Percentiles rank a stretch among this genome's conserved stretches.
Evolutionary conservation across 148 eudicot species (phyloP).

Genomic region (Chenopodium quinoa): DNA sequence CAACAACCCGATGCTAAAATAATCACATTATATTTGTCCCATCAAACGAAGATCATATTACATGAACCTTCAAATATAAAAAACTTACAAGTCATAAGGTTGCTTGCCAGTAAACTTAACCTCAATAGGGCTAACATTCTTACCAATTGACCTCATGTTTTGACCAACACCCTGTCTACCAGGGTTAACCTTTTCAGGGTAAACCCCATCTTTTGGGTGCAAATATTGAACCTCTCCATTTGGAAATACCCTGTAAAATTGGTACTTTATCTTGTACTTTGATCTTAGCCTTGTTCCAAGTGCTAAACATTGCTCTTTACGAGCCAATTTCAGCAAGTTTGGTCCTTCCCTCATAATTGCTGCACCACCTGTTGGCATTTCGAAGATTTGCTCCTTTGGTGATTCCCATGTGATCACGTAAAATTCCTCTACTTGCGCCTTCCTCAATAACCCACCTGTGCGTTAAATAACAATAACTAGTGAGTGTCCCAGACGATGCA

Average conservation of each 20-base stretch:
- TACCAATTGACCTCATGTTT: slow-evolving; percentile 90
- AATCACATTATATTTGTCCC: slow-evolving; percentile 11
- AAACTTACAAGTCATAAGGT: slow-evolving; percentile 55
- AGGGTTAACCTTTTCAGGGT: slow-evolving; percentile 96
- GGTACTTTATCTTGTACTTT: slow-evolving; percentile 91
- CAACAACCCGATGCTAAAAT: background rate
- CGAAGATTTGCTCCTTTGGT: slow-evolving; percentile 82
- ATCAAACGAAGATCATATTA: background rate
- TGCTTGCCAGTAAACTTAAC: slow-evolving; percentile 98
- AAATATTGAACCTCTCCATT: slow-evolving; percentile 94
- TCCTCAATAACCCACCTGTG: slow-evolving; percentile 69
- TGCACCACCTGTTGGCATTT: slow-evolving; percentile 98
- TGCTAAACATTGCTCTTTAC: slow-evolving; percentile 95
- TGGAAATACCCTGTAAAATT: slow-evolving; percentile 94
- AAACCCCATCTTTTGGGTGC: slow-evolving; percentile 97
- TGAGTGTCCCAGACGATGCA: too few species aligned
- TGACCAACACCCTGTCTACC: slow-evolving; percentile 83
- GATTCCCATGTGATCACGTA: slow-evolving; percentile 96
- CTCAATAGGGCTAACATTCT: slow-evolving; percentile 84
- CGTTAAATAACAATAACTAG: background rate
- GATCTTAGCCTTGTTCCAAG: slow-evolving; percentile 87
- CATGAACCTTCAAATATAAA: background rate
- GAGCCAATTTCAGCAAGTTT: slow-evolving; percentile 72
- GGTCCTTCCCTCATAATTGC: slow-evolving; percentile 98
- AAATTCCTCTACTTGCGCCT: slow-evolving; percentile 95